Conservation (phyloP, 352 stramenopile genomes). For the Blastocystis sp. region DNA sequence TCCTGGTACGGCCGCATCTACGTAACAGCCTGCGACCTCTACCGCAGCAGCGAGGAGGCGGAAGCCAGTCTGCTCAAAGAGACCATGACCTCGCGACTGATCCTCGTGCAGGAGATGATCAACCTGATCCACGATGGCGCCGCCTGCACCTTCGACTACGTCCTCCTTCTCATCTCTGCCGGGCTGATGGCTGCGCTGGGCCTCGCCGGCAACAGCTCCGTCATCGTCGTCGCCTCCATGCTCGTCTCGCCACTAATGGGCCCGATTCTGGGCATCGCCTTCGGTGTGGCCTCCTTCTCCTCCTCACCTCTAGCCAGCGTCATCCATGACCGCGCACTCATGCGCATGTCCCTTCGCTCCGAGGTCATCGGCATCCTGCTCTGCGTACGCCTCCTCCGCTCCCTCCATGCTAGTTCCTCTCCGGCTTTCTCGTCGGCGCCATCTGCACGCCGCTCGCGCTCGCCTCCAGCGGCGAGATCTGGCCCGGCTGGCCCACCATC, state of each 20-base stretch:
- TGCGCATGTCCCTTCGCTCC: conserved; percentile 73
- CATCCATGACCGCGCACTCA: conserved; percentile 74
- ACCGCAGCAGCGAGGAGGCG: neutral
- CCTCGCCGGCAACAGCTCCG: conserved; percentile 75
- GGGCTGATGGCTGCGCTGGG: conserved; percentile 76
- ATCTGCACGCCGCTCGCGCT: conserved; percentile 39
- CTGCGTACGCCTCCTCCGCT: conserved; percentile 61
- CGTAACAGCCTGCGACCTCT: conserved; percentile 22
- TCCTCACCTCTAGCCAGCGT: conserved; percentile 51
- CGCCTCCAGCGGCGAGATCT: neutral
- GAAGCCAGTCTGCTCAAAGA: neutral
- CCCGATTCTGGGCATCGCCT: conserved; percentile 77
- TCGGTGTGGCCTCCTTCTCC: conserved; percentile 70
- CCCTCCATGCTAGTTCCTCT: conserved; percentile 64
- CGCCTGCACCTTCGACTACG: conserved; percentile 76
- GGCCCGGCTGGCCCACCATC: conserved; percentile 70
- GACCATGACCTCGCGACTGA: conserved; percentile 1
- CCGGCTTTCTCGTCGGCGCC: conserved; percentile 73
- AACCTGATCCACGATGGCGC: conserved; percentile 70
- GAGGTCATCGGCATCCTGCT: conserved; percentile 74
- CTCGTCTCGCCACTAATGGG: conserved; percentile 76
- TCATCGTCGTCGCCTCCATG: conserved; percentile 76
- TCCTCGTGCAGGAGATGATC: conserved; percentile 42
- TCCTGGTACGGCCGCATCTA: conserved; percentile 8
- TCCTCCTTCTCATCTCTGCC: conserved; percentile 75